These are phyloP conservation scores for Teunomyces barrocoloradensis DNA, from an alignment of 805 yeast genomes.

Conservation along the genomic window DNA sequence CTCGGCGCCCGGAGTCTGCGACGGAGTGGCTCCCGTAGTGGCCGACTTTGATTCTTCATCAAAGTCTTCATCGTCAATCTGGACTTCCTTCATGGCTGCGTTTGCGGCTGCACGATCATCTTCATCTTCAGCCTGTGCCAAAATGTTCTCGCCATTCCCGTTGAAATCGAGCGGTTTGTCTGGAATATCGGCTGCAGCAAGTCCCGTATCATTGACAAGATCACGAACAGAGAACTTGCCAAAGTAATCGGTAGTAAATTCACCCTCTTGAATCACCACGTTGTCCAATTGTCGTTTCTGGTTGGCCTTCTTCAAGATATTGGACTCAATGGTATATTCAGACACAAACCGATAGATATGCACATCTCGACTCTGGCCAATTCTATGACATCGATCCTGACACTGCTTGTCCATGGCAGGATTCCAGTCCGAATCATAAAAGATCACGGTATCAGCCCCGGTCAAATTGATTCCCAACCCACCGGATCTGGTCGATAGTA, in stretches of 20 bases:
- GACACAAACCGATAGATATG: slow-evolving; percentile 95
- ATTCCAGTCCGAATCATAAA: slow-evolving; percentile 98
- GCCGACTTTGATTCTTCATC: slow-evolving; percentile 42
- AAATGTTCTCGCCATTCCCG: slow-evolving; percentile 51
- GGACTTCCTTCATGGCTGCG: slow-evolving; percentile 81
- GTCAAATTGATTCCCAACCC: slow-evolving; percentile 96
- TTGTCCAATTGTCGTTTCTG: slow-evolving; percentile 92
- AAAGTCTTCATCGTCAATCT: slow-evolving; percentile 84
- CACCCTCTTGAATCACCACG: slow-evolving; percentile 96
- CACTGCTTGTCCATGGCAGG: slow-evolving; percentile 99
- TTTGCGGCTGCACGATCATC: slow-evolving; percentile 88
- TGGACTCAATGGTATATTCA: slow-evolving; percentile 94
- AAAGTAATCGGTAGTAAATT: slow-evolving; percentile 95
- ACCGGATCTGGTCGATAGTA: slow-evolving; percentile 93
- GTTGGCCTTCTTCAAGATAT: slow-evolving; percentile 88
- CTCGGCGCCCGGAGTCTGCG: slow-evolving; percentile 28
- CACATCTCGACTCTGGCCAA: slow-evolving; percentile 97
- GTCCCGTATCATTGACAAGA: slow-evolving; percentile 63
- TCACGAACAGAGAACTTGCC: slow-evolving; percentile 84
- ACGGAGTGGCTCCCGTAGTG: slow-evolving; percentile 24
- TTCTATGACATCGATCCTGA: slow-evolving; percentile 98
- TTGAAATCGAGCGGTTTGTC: slow-evolving; percentile 37
- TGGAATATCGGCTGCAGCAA: slow-evolving; percentile 29
- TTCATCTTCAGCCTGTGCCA: slow-evolving; percentile 94
- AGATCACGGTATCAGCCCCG: slow-evolving; percentile 98